These are phyloP conservation scores for Chlorella sp. DNA, from an alignment of 139 green algal species.

Conservation along the genomic window DNA sequence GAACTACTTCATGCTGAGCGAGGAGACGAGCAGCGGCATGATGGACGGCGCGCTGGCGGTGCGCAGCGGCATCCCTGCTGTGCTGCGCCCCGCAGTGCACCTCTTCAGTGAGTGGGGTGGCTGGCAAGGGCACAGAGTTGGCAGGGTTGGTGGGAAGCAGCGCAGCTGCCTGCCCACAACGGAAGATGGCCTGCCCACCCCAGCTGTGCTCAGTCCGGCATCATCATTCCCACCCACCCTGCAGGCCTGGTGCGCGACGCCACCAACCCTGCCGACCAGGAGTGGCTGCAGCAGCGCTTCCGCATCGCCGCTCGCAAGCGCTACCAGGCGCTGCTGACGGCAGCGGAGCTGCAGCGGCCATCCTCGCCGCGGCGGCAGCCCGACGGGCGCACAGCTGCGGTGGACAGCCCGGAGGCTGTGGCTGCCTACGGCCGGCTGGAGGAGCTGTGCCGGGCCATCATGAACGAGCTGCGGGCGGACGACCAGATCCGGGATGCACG, in stretches of 20 bases:
- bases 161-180: too few relatives aligned
- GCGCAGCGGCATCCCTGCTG: slow-evolving; percentile 40
- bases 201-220: too few relatives aligned
- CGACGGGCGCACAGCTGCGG: neutral
- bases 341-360: slow-evolving; percentile 38
- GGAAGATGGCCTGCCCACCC: too few relatives aligned
- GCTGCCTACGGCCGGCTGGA: slow-evolving; percentile 46
- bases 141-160: neutral
- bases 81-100: slow-evolving; percentile 54
- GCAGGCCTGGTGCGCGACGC: slow-evolving; percentile 51
- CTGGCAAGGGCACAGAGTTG: neutral
- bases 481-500: slow-evolving; percentile 51
- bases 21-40: slow-evolving; percentile 56
- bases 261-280: slow-evolving; percentile 23
- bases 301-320: slow-evolving; percentile 47
- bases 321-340: slow-evolving; percentile 53
- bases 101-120: slow-evolving; percentile 41
- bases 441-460: slow-evolving; percentile 57
- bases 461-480: slow-evolving; percentile 59
- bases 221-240: too few relatives aligned
- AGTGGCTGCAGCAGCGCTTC: slow-evolving; percentile 60
- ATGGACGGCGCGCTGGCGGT: slow-evolving; percentile 48
- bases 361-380: neutral
- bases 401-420: slow-evolving; percentile 12
- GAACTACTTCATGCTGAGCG: slow-evolving; percentile 61